phyloP scores from a whole-genome alignment of 2,329 filamentous ascomycete species.

The Xylaria sp. region DNA sequence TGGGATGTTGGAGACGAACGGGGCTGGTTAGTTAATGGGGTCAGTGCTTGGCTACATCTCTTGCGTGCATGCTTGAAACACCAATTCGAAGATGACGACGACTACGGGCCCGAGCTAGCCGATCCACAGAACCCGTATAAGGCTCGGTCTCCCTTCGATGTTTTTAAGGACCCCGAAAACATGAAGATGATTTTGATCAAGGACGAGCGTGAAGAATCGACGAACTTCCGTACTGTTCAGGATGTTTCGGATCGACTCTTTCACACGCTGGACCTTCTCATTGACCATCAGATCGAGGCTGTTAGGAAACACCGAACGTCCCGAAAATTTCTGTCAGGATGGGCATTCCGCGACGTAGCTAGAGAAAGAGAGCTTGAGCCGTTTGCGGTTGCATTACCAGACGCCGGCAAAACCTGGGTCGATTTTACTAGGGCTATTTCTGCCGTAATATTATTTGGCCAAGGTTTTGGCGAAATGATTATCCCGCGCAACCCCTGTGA shows the following conservation, averaged over 20 bases:
- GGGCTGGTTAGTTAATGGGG: conserved; percentile 11
- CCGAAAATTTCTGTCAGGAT: neutral
- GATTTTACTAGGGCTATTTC: conserved; percentile 32
- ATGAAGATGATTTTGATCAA: neutral
- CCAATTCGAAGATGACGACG: no score
- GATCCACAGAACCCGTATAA: neutral
- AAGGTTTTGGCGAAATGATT: conserved; percentile 32
- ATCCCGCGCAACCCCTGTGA: conserved; percentile 8
- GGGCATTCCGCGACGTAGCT: neutral
- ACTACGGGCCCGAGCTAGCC: neutral
- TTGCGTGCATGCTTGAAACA: conserved; percentile 1
- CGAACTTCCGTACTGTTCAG: no score
- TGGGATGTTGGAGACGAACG: no score
- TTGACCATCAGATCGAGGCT: neutral
- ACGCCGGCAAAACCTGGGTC: conserved; percentile 30
- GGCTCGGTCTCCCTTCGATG: neutral
- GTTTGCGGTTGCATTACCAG: neutral
- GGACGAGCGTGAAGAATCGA: neutral
- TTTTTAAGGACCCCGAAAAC: neutral
- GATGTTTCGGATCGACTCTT: neutral
- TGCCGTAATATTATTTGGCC: conserved; percentile 32
- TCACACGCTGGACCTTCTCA: neutral
- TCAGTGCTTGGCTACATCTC: neutral
- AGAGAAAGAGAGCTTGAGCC: neutral
- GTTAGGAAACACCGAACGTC: neutral